Conservation (phyloP, 768 basidiomycete species). For the Leccinum incarnatum region DNA sequence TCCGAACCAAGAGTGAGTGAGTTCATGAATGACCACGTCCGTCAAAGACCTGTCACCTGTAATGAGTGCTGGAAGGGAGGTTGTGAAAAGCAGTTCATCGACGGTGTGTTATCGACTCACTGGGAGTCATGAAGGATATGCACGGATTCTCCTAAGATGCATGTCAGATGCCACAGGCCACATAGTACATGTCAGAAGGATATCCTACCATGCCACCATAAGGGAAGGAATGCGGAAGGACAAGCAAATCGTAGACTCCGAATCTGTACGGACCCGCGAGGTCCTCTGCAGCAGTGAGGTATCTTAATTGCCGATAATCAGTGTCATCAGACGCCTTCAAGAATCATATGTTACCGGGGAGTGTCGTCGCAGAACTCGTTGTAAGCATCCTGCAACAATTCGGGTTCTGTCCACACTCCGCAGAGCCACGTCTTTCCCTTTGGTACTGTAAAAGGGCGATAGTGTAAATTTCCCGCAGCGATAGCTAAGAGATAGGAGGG, state of each 20-base stretch:
- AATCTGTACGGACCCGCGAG: constrained; percentile 76
- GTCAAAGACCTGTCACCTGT: constrained; percentile 85
- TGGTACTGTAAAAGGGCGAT: constrained; percentile 58
- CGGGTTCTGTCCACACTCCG: constrained; percentile 92
- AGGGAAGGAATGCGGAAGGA: constrained; percentile 90
- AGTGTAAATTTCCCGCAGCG: constrained; percentile 79
- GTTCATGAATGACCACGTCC: constrained; percentile 87
- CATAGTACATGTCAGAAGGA: neutral
- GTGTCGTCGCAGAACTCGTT: constrained; percentile 92
- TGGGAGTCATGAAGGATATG: constrained; percentile 85
- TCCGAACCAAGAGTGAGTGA: constrained; percentile 90
- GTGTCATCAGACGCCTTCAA: neutral
- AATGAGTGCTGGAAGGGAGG: constrained; percentile 54
- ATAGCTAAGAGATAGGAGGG: constrained; percentile 93
- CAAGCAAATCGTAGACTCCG: constrained; percentile 84
- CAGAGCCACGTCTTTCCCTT: constrained; percentile 72
- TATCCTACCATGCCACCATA: constrained; percentile 78
- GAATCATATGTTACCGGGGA: constrained; percentile 45
- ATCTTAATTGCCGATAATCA: constrained; percentile 41
- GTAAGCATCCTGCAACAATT: constrained; percentile 68
- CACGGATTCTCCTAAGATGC: constrained; percentile 78
- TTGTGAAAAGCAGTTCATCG: neutral
- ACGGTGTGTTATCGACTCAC: constrained; percentile 36
- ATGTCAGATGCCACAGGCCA: neutral
- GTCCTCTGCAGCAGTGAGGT: constrained; percentile 68